Base-by-base conservation (phyloP, 371 early-diverging fungal species). In the Coelomomyces lativittatus region DNA sequence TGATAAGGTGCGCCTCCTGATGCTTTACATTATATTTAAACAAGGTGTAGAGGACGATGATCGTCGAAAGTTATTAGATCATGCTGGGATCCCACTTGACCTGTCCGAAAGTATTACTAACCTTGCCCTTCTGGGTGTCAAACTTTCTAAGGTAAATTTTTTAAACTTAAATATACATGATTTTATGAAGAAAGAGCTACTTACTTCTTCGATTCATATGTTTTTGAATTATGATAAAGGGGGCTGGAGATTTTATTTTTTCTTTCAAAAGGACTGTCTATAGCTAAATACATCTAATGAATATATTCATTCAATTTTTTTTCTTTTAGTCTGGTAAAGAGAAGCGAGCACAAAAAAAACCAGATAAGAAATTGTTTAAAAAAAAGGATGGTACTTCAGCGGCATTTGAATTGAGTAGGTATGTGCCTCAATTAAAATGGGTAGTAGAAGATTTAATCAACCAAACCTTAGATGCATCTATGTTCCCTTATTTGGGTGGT, bases 1-100 rank as follows among this genome's bases (percentile, higher is more conserved):
- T 51, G 83, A 88, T 59, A 92, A 89, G 59, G 58, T 89, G 33
- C 83, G 96, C 8, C 60, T 90, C 41, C 62, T 91, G 47, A 70
- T 90, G 71, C 51, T 90, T 11, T 86, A 83, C 62, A 81, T 85
- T 30, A 80, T 86, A 27, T 69, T 76, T 44, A 83, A 66, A 33
- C 81, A 71, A 51, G 87, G 58, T 39, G 66, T 66, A 27, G 61
- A 60, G 7, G 78, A 82, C 51, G 63, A 61, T 6, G 83, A 88
- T 44, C 60, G 84, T 0, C 76, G 80, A 24, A 55, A 64, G 35
- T 58, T 91, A 26, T 56, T 82, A 28, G 72, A 81, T 4, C 70
- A 74, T 51, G 90, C 88, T 11, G 72, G 79, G 41, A 61, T 95
- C 15, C 62, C 70, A 11, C 63, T 74, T n/a, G 67, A 76, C 23